Evolutionary conservation across 208 protist genomes (phyloP).

Genomic region (Leishmania mexicana): DNA sequence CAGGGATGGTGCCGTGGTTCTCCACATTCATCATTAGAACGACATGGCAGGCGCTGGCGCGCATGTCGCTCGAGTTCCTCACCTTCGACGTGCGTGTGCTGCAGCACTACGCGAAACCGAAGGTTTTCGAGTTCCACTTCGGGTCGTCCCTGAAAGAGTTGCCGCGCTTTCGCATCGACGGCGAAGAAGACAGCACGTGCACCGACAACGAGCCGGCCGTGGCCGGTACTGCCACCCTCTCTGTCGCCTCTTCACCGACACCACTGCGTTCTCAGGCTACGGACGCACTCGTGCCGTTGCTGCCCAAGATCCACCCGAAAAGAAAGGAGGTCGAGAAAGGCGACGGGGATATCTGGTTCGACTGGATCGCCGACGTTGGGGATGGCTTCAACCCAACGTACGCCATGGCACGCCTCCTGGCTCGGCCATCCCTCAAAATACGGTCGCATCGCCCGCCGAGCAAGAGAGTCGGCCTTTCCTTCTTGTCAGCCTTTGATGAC

Average conservation of each 20-base stretch:
- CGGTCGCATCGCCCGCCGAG: constrained; percentile 47
- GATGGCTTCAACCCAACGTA: constrained; percentile 92
- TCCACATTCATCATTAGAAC: constrained; percentile 78
- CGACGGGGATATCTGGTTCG: constrained; percentile 73
- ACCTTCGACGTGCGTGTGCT: constrained; percentile 79
- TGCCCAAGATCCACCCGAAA: neutral
- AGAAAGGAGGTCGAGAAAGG: neutral
- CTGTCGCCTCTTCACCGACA: neutral
- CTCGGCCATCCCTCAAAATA: constrained; percentile 60
- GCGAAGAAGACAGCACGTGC: neutral
- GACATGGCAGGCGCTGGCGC: constrained; percentile 57
- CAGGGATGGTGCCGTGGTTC: constrained; percentile 87
- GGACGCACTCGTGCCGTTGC: neutral
- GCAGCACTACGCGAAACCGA: constrained; percentile 43
- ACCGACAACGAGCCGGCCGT: neutral
- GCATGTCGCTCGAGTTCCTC: constrained; percentile 63
- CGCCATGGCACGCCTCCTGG: constrained; percentile 78
- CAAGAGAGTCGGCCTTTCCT: neutral
- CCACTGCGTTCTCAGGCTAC: neutral
- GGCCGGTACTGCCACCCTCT: neutral
- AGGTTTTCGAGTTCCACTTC: constrained; percentile 69
- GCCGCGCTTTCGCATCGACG: neutral
- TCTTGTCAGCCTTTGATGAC: neutral
- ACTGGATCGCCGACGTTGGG: constrained; percentile 87
- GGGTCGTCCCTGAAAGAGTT: constrained; percentile 6